Evolutionary conservation across 1,139 yeast species (phyloP).

Genomic region (Trichomonascaceae sp.): DNA sequence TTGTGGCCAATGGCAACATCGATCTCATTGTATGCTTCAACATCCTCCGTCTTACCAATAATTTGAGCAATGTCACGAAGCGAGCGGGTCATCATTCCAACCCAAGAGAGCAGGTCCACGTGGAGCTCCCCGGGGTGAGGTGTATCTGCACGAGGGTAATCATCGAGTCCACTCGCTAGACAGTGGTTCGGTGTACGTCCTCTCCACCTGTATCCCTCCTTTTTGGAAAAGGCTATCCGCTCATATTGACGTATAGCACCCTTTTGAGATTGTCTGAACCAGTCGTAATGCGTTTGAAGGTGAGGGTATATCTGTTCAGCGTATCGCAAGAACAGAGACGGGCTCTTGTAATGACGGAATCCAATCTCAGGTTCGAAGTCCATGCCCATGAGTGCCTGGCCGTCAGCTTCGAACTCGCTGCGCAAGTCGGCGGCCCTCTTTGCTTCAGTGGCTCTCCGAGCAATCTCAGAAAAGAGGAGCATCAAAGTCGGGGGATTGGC

Average conservation of each 20-base stretch:
- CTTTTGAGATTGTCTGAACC: constrained; percentile 73
- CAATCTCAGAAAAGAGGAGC: constrained; percentile 59
- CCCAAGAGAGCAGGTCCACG: constrained; percentile 85
- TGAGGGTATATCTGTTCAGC: constrained; percentile 63
- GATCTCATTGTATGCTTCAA: constrained; percentile 35
- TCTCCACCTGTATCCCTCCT: constrained; percentile 82
- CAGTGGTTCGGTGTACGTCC: constrained; percentile 82
- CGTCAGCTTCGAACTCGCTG: not conserved
- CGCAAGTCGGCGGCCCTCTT: not conserved
- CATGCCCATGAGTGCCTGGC: constrained; percentile 1
- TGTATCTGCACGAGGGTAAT: constrained; percentile 74
- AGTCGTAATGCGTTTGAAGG: constrained; percentile 62
- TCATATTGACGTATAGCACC: constrained; percentile 68
- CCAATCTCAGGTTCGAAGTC: constrained; percentile 19
- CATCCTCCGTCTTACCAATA: constrained; percentile 49
- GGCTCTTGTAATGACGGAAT: constrained; percentile 41
- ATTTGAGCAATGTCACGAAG: constrained; percentile 62
- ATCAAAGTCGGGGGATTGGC: constrained; percentile 95
- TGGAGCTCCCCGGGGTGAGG: constrained; percentile 85
- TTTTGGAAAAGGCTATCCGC: constrained; percentile 37
- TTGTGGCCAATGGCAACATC: constrained; percentile 48
- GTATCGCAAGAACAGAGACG: constrained; percentile 48
- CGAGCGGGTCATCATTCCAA: constrained; percentile 81
- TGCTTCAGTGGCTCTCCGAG: constrained; percentile 32
- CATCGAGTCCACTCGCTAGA: constrained; percentile 89